Evolutionary conservation across 108 stramenopile genomes (phyloP), one percentile per base, ranked within the genome.

Genomic region (Cyclotella baltica): DNA sequence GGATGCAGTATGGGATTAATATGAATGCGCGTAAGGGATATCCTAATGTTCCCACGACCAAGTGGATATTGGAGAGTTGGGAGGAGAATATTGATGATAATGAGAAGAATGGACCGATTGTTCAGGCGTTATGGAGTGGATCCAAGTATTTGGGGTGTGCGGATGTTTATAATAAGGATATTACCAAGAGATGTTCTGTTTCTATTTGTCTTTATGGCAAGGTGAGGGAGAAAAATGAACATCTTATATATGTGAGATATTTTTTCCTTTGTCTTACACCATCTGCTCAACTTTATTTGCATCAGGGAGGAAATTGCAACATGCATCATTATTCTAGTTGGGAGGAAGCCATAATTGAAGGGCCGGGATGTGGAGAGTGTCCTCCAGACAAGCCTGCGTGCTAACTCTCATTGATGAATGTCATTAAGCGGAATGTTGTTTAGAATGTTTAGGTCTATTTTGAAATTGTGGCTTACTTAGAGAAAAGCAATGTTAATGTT

Each of bases 331-430:
- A 67, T 31, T 27, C 1, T 0, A 19, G 22, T 6, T 67, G 48
- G 48, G 22, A 51, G 52, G 67, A 67, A 0, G 67, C 67, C 1
- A 19, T 67, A 2, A 34, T 51, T 15, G 28, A 67, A 19, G 67
- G 67, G 5, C 67, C 67, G 4, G 67, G 67, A 51, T 67, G 67
- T 37, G 67, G 67, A 33, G n/a, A 0, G 16, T 67, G 67, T 34
- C 67, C 67, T 50, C 46, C 67, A 1, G 67, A 51, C 22, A 18
- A 33, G 2, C 1, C 29, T 10, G 34, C 1, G 9, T 67, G 67
- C 31, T 50, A 51, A 19, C n/a, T n/a, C n/a, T n/a, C n/a, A n/a
- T n/a, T n/a, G n/a, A n/a, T n/a, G n/a, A n/a, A n/a, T n/a, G n/a
- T n/a, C n/a, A n/a, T n/a, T n/a, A n/a, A n/a, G n/a, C n/a, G n/a